phyloP scores from a whole-genome alignment of 2,329 filamentous ascomycete species.

The Botrytis elliptica region DNA sequence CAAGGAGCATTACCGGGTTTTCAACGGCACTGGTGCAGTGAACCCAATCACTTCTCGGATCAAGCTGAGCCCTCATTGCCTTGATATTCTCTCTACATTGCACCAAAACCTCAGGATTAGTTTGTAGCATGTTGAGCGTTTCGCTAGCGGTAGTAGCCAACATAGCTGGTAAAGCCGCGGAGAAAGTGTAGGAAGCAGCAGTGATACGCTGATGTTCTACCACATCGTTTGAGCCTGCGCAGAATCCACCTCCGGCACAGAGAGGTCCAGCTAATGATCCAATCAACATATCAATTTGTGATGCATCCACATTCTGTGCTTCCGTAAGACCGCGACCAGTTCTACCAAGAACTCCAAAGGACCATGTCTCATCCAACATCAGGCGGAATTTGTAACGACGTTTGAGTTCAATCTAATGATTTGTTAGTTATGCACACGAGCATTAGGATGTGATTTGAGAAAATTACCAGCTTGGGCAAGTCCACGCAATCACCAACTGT shows the following conservation, averaged over 20 bases:
- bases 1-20: slow-evolving; percentile 83
- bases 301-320: slow-evolving; percentile 91
- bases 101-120: slow-evolving; percentile 76
- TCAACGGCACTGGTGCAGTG: slow-evolving; percentile 75
- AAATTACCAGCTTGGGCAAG: slow-evolving; percentile 75
- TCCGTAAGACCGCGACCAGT: slow-evolving; percentile 92
- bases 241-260: slow-evolving; percentile 93
- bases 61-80: slow-evolving; percentile 80
- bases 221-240: slow-evolving; percentile 85
- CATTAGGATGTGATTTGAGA: neutral
- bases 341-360: slow-evolving; percentile 88
- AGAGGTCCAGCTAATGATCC: slow-evolving; percentile 88
- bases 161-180: slow-evolving; percentile 89
- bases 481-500: slow-evolving; percentile 81
- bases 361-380: slow-evolving; percentile 96
- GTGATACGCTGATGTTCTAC: slow-evolving; percentile 96
- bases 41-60: slow-evolving; percentile 93
- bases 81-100: slow-evolving; percentile 84
- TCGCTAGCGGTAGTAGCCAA: slow-evolving; percentile 94
- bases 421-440: slow-evolving; percentile 12
- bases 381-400: slow-evolving; percentile 97
- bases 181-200: slow-evolving; percentile 90
- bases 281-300: slow-evolving; percentile 95
- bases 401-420: slow-evolving; percentile 76
- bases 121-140: slow-evolving; percentile 81